A percentile compares a stretch with the other conserved stretches of the same genome.
phyloP scores from a whole-genome alignment of 169 alveolate genomes.

The Plasmodium adleri region DNA sequence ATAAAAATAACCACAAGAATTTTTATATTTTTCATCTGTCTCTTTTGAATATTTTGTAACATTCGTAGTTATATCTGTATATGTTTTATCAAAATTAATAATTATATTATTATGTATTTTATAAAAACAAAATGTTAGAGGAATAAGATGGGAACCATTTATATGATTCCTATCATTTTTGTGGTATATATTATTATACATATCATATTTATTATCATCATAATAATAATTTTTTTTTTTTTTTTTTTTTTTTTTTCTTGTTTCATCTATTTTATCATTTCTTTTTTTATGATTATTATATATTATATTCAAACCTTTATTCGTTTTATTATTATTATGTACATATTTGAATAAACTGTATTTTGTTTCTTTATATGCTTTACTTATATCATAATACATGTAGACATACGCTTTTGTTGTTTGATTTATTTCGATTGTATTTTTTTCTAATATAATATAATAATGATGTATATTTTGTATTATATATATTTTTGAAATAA shows the following conservation, averaged over 20 bases:
- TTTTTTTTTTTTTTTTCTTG: slow-evolving; percentile 1
- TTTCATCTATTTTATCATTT: background rate
- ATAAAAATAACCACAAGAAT: slow-evolving; percentile 26
- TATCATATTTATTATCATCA: background rate
- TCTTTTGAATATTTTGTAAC: background rate
- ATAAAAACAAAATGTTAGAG: slow-evolving; percentile 23
- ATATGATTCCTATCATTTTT: too few species aligned
- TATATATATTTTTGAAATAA: slow-evolving; percentile 18
- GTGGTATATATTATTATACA: too few species aligned
- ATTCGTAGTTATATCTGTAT: background rate
- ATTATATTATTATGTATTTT: slow-evolving; percentile 6
- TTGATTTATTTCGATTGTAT: slow-evolving; percentile 22
- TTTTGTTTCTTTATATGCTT: too few species aligned
- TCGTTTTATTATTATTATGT: background rate
- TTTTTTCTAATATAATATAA: slow-evolving; percentile 17
- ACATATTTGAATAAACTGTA: background rate
- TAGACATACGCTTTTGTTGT: slow-evolving; percentile 25
- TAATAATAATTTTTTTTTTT: background rate
- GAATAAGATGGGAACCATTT: background rate
- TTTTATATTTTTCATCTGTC: slow-evolving; percentile 1
- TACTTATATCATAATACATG: slow-evolving; percentile 6
- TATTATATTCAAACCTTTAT: background rate
- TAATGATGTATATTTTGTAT: slow-evolving; percentile 1
- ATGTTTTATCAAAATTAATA: slow-evolving; percentile 11
- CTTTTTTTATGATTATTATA: background rate